Evolutionary conservation across 129 eudicot species (phyloP), one percentile per base, ranked within the genome.

Genomic region (Pittosporum tobira): DNA sequence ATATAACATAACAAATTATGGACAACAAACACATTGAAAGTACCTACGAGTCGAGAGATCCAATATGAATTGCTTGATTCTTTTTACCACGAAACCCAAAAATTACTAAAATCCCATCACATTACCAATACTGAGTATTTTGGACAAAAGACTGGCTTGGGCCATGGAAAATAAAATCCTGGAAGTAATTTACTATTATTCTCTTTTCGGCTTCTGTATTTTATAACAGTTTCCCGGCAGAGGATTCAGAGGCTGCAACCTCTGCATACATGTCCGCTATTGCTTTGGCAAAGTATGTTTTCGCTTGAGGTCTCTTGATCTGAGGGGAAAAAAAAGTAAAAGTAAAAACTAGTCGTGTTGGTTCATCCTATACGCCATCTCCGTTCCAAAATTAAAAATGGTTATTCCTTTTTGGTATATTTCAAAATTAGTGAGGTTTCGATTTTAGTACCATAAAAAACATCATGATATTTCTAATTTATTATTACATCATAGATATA

Each of bases 251-350:
- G 47, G 75, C 67, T 36, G 82, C 67, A 59, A 87, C 31, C 70
- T 83, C 94, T 30, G 69, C 63, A 63, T 87, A 87, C 96, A 87
- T 83, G 26, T 75, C 65, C 0, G 75, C 66, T 46, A 87, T 87
- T 11, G 72, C 88, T 50, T 83, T 75, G 8, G 74, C 81, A 61
- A 83, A 87, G 68, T 87, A 80, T 11, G 72, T 79, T 62, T 77
- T 87, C 1, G 96, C 96, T 58, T 83, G 96, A 24, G 85, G 83
- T 62, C 94, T 77, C 75, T 87, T 87, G 11, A 83, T 19, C 96
- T 87, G 79, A 28, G 47, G 28, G 47, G 25, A 59, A 52, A 37
- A 23, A 18, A 5, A 43, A 59, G 5, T 34, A 69, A 67, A 50
- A 27, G 40, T 4, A 10, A 16, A 6, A 42, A 25, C 6, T 40